Evolutionary conservation across 179 eudicot genomes (phyloP).

Genomic region (Vitellaria paradoxa): DNA sequence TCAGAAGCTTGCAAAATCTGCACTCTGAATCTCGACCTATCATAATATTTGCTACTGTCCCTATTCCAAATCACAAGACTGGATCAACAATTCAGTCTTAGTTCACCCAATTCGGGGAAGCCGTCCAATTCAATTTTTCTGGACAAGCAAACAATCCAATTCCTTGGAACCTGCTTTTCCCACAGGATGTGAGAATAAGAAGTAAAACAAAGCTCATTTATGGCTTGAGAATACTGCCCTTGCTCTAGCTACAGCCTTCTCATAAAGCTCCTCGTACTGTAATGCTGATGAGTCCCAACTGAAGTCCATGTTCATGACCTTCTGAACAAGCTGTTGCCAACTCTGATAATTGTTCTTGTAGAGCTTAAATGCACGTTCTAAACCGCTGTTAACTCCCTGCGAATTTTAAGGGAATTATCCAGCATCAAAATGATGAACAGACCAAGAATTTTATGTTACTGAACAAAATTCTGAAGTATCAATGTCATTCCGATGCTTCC

Average conservation of each 20-base stretch:
- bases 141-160: not conserved
- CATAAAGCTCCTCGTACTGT: constrained; percentile 78
- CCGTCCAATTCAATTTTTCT: not conserved
- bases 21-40: not conserved
- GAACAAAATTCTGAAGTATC: not conserved
- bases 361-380: constrained; percentile 72
- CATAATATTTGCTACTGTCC: not conserved
- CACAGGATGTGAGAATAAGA: not conserved
- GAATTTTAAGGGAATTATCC: constrained; percentile 3
- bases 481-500: not conserved
- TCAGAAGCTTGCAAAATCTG: not conserved
- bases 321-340: constrained; percentile 80
- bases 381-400: constrained; percentile 72
- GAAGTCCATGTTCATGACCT: constrained; percentile 78
- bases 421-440: constrained; percentile 6
- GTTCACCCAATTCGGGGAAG: constrained; percentile 3
- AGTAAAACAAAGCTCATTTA: constrained; percentile 16
- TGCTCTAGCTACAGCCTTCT: constrained; percentile 67
- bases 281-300: constrained; percentile 93
- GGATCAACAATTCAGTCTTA: constrained; percentile 5
- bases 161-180: not conserved
- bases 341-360: constrained; percentile 41
- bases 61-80: not conserved
- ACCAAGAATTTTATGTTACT: not conserved
- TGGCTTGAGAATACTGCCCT: constrained; percentile 36